Conservation (phyloP, 768 basidiomycete species). For the Termitomyces sp. region DNA sequence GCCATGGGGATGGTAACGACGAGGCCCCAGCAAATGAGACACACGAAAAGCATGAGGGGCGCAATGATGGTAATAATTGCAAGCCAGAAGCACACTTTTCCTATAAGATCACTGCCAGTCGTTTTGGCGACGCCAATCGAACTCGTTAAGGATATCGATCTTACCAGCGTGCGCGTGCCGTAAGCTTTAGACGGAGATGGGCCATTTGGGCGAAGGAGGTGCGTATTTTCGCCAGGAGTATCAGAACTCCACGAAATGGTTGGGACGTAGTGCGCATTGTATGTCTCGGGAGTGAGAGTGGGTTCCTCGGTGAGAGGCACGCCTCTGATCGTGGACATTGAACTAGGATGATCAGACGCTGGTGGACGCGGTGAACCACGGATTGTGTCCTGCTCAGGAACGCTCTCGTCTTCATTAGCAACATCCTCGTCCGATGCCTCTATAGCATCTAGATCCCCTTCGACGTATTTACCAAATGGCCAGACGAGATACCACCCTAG, state of each 20-base stretch:
- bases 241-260: slow-evolving; percentile 44
- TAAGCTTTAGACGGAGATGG: slow-evolving; percentile 61
- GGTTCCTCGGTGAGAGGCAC: slow-evolving; percentile 41
- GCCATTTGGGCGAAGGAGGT: slow-evolving; percentile 36
- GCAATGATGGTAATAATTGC: slow-evolving; percentile 75
- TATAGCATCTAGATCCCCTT: slow-evolving; percentile 56
- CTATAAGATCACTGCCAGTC: slow-evolving; percentile 53
- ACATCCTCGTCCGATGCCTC: slow-evolving; percentile 37
- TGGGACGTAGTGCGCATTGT: slow-evolving; percentile 30
- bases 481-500: slow-evolving; percentile 95
- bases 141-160: slow-evolving; percentile 30
- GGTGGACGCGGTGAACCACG: slow-evolving; percentile 30
- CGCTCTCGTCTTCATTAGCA: slow-evolving; percentile 31
- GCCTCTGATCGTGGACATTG: slow-evolving; percentile 23
- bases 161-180: slow-evolving; percentile 50
- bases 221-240: slow-evolving; percentile 45
- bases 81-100: slow-evolving; percentile 81
- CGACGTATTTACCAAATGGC: slow-evolving; percentile 99
- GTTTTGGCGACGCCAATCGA: slow-evolving; percentile 32
- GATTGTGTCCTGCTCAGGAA: slow-evolving; percentile 34
- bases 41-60: slow-evolving; percentile 85
- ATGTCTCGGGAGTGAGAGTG: slow-evolving; percentile 42
- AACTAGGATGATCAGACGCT: slow-evolving; percentile 17
- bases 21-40: slow-evolving; percentile 91
- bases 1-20: slow-evolving; percentile 98